Conservation (phyloP, 805 yeast species). For the Lachancea fermentati region DNA sequence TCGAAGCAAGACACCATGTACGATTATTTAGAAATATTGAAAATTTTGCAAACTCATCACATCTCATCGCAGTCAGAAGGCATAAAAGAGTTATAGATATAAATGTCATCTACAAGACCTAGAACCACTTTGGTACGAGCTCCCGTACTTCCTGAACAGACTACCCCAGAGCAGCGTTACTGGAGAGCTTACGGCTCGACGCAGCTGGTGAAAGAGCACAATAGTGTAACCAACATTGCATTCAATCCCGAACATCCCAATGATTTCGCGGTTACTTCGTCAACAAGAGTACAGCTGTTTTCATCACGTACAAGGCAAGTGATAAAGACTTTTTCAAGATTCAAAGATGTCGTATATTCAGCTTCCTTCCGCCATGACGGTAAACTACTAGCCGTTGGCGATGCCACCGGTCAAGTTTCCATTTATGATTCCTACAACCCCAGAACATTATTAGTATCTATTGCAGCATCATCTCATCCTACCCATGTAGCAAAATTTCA, state of each 20-base stretch:
- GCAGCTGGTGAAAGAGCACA: slow-evolving; percentile 87
- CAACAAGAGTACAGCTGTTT: slow-evolving; percentile 86
- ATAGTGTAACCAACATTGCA: slow-evolving; percentile 79
- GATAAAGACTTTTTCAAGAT: slow-evolving; percentile 74
- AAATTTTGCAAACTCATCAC: slow-evolving; percentile 21
- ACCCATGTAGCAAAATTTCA: slow-evolving; percentile 93
- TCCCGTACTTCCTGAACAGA: slow-evolving; percentile 69
- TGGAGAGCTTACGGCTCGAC: slow-evolving; percentile 88
- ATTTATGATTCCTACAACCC: slow-evolving; percentile 81
- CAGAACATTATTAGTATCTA: slow-evolving; percentile 68
- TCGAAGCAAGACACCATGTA: neutral
- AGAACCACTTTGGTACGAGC: slow-evolving; percentile 60
- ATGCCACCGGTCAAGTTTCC: slow-evolving; percentile 89
- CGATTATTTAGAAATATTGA: slow-evolving; percentile 19
- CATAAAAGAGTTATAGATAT: neutral
- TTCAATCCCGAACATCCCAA: slow-evolving; percentile 84
- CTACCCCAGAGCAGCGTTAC: slow-evolving; percentile 89
- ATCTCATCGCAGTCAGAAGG: slow-evolving; percentile 12
- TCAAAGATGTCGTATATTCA: slow-evolving; percentile 85
- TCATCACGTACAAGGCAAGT: slow-evolving; percentile 94
- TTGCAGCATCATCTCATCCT: slow-evolving; percentile 81
- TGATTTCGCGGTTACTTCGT: slow-evolving; percentile 89
- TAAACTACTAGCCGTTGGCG: slow-evolving; percentile 86
- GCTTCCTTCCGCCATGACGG: slow-evolving; percentile 94
- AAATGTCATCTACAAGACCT: slow-evolving; percentile 70